Evolutionary conservation across 345 rosid genomes (phyloP), one percentile per base, ranked within the genome.

Genomic region (Boechera retrofracta): DNA sequence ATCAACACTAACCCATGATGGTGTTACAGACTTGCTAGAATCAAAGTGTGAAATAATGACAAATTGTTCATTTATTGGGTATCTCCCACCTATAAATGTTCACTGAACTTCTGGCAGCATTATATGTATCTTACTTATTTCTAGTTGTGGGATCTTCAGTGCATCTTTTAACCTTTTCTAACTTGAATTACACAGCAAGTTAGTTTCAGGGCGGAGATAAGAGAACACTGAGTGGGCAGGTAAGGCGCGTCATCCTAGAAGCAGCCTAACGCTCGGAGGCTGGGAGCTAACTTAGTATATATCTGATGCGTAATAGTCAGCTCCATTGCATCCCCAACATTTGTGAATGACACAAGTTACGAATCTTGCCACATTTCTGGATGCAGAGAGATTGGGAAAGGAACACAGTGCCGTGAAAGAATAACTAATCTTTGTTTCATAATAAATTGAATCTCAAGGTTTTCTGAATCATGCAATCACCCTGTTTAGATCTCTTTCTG

Each of bases 11-110:
- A 29, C 15, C 41, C 28, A 44, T 45, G 26, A 28, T 45, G 28
- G 26, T 64, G 54, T 42, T 7, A 63, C 28, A 63, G 51, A 72
- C 18, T 72, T 33, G 11, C 10, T 2, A 58, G 48, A 59, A 48
- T 21, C 75, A 35, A 35, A 33, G 49, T 11, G 58, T 9, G 49
- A 24, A 6, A 44, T 13, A 10, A 13, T 36, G 64, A 42, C 15
- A 47, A 39, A 41, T 41, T 51, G 24, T 33, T 45, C 47, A 35
- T 59, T 47, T 47, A 16, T 16, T 16, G 11, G 36, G 2, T 39
- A 69, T 54, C 21, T 29, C 39, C 73, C 39, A 26, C 38, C 28
- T n/a, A n/a, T n/a, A 38, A 26, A 51, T 51, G 59, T 29, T 36
- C 52, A 10, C 60, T 29, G 0, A 53, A 53, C 15, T 24, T 24